phyloP scores from a whole-genome alignment of 2,329 filamentous ascomycete genomes.

The Podosphaera fusca region DNA sequence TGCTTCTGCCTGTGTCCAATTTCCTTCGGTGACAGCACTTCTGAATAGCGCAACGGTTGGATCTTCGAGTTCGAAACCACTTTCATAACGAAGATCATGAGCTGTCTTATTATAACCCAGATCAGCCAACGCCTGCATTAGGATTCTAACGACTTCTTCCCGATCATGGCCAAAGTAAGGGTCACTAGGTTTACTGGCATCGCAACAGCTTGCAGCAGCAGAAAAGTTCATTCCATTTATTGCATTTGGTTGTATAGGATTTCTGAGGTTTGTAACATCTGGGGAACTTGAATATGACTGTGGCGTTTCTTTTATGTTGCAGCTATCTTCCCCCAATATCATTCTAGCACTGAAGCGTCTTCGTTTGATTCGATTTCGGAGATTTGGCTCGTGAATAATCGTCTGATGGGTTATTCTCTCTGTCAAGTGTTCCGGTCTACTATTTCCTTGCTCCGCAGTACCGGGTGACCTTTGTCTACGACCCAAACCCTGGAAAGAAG shows the following conservation, averaged over 20 bases:
- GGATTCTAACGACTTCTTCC: constrained; percentile 76
- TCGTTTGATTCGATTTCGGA: constrained; percentile 30
- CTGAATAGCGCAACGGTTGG: constrained; percentile 70
- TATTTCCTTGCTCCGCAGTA: constrained; percentile 18
- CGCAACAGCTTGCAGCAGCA: constrained; percentile 16
- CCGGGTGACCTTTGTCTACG: constrained; percentile 28
- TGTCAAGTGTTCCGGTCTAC: constrained; percentile 10
- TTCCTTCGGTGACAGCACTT: constrained; percentile 52
- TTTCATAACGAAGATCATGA: constrained; percentile 50
- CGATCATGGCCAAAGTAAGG: constrained; percentile 66
- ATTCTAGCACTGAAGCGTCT: constrained; percentile 33
- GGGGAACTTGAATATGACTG: constrained; percentile 34
- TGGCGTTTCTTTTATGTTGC: constrained; percentile 29
- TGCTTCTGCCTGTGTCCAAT: constrained; percentile 68
- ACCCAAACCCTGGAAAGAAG: constrained; percentile 24
- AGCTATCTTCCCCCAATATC: constrained; percentile 34
- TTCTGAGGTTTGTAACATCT: constrained; percentile 20
- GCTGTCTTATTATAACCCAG: constrained; percentile 70
- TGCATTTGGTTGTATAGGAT: constrained; percentile 18
- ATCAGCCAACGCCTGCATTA: constrained; percentile 78
- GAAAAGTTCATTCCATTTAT: constrained; percentile 36
- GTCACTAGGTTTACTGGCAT: constrained; percentile 6
- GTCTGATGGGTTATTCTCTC: constrained; percentile 6
- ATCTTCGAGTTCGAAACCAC: constrained; percentile 71
- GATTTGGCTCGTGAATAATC: constrained; percentile 2